phyloP scores from a whole-genome alignment of 2,329 filamentous ascomycete genomes.

The Chrysoporthe austroafricana region DNA sequence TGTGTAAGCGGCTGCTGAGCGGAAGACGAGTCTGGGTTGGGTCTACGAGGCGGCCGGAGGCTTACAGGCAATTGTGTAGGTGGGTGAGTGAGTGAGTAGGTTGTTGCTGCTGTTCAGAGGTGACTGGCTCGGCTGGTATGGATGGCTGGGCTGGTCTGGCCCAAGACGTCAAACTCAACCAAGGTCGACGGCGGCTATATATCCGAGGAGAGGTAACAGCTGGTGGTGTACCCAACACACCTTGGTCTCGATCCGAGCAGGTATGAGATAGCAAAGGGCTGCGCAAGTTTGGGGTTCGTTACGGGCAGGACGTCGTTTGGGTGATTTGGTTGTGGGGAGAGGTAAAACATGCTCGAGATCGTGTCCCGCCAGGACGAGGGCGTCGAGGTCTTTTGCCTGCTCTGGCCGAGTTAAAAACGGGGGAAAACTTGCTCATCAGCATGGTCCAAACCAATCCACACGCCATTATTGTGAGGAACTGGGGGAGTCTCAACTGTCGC shows the following conservation, averaged over 20 bases:
- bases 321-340: neutral
- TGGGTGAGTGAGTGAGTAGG: neutral
- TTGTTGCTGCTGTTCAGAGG: neutral
- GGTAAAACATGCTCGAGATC: constrained; percentile 20
- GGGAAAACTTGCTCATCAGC: constrained; percentile 25
- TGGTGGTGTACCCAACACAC: neutral
- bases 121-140: neutral
- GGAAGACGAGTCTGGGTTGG: neutral
- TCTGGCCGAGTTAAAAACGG: neutral
- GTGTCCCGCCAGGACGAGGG: constrained; percentile 2
- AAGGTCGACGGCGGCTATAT: neutral
- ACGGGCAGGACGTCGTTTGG: constrained; percentile 1
- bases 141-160: neutral
- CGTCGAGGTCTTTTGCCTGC: constrained; percentile 17
- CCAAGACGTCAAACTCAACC: neutral
- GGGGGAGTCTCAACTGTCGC: constrained; percentile 5
- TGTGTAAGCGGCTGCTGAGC: neutral
- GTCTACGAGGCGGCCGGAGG: neutral
- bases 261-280: neutral
- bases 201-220: too few relatives aligned
- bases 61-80: neutral
- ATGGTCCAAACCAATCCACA: neutral
- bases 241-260: constrained; percentile 8
- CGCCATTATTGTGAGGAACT: neutral
- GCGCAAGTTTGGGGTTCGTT: constrained; percentile 23